Conservation (phyloP, 345 rosid genomes). For the Gynandropsis gynandra region DNA sequence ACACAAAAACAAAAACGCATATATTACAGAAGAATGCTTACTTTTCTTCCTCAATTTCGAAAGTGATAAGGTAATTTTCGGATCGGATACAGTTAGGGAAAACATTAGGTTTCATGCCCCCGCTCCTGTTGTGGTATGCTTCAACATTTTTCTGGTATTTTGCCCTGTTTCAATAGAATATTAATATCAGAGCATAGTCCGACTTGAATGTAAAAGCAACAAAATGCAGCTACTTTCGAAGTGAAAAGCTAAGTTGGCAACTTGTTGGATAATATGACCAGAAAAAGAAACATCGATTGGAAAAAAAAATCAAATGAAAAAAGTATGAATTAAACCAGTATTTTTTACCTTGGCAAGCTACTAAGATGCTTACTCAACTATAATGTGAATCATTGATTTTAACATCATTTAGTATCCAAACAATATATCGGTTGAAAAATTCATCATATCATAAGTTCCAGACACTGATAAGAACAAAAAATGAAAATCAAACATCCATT, state of each 20-base stretch:
- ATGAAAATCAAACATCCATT: too few relatives aligned
- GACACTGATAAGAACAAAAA: background rate
- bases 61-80: conserved; percentile 86
- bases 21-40: conserved; percentile 21
- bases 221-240: background rate
- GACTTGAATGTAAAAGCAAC: background rate
- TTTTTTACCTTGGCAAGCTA: background rate
- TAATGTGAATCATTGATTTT: background rate
- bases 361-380: background rate
- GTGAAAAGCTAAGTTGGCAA: background rate
- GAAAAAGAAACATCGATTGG: background rate
- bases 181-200: conserved; percentile 5
- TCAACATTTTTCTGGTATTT: conserved; percentile 97
- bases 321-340: background rate
- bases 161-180: conserved; percentile 50
- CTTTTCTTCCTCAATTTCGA: conserved; percentile 97
- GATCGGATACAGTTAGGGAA: conserved; percentile 93
- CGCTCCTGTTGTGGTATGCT: conserved; percentile 84
- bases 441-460: background rate
- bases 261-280: conserved; percentile 4
- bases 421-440: conserved; percentile 1
- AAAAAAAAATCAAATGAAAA: background rate
- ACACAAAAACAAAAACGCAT: background rate
- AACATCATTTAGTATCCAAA: conserved; percentile 1
- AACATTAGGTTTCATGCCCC: conserved; percentile 70